Evolutionary conservation across 2,329 filamentous ascomycete species (phyloP), one percentile per base, ranked within the genome.

Genomic region (Penicillium sp.): DNA sequence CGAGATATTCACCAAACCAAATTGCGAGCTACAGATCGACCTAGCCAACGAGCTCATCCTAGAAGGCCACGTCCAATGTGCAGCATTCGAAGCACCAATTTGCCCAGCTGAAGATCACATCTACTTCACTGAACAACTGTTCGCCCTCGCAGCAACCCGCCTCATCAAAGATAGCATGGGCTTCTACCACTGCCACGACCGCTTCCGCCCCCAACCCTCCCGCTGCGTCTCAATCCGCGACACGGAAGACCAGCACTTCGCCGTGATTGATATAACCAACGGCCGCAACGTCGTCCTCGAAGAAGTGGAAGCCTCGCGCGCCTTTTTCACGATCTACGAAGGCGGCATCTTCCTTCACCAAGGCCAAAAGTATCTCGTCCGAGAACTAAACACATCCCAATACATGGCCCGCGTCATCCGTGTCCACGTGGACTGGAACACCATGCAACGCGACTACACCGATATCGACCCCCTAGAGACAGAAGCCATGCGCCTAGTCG

Each of bases 291-390:
- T 86, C 0, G 88, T 99, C 0, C 81, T 99, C 1, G 94, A 99
- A 76, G 92, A 97, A 73, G 81, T 99, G n/a, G 94, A 97, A 73
- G 90, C 91, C 1, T 94, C 89, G 1, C 85, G 94, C n/a, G 93
- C 93, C 1, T 93, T 90, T 61, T 97, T 96, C 72, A 96, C 91
- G 1, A 83, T 99, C 54, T 99, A 99, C 71, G 93, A 97, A 70
- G 94, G 94, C 12, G 94, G 90, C 42, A 96, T 99, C 57, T 99
- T 95, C 74, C 79, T 99, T 5, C 94, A 99, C 65, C 94, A 99
- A 74, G 94, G 94, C n/a, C 85, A 85, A 58, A 93, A 87, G 1
- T 99, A 96, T 67, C 81, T 97, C 2, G 89, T 99, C 47, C 88
- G 90, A 62, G 91, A 97, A 63, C 92, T 97, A 65, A 84, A 84